A percentile compares a stretch with the other conserved stretches of the same genome.
Conservation (phyloP, 106 monocot species). For the Dendrobium huoshanense region DNA sequence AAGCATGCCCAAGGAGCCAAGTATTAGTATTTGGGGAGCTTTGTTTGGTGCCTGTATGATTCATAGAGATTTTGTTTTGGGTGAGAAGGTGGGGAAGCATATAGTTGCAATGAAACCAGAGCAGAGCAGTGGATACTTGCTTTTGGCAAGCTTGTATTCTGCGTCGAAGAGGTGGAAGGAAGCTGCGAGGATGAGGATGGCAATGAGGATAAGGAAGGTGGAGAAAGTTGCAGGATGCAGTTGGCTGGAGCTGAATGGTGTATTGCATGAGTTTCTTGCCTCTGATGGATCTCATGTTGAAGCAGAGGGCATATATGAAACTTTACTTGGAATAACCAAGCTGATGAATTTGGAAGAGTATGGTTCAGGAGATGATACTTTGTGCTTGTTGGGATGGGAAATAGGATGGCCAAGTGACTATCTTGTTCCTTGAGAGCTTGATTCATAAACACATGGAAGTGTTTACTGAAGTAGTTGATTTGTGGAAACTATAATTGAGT, state of each 20-base stretch:
- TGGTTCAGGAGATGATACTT: neutral
- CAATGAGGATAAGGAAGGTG: neutral
- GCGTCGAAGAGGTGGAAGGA: conserved; percentile 18
- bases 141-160: conserved; percentile 21
- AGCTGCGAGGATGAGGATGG: conserved; percentile 14
- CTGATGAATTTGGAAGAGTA: neutral
- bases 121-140: conserved; percentile 15
- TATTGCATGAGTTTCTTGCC: conserved; percentile 20
- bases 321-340: conserved; percentile 14
- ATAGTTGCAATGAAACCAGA: conserved; percentile 12
- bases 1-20: conserved; percentile 35
- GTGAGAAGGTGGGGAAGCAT: conserved; percentile 17
- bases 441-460: too few relatives aligned
- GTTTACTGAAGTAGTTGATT: too few relatives aligned
- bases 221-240: conserved; percentile 27
- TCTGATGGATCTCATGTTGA: conserved; percentile 21
- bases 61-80: conserved; percentile 16
- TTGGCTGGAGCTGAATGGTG: conserved; percentile 22
- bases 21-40: conserved; percentile 29
- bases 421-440: too few relatives aligned
- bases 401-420: too few relatives aligned
- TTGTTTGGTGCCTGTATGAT: conserved; percentile 35
- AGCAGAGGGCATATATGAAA: conserved; percentile 11
- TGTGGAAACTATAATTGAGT: too few relatives aligned
- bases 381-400: too few relatives aligned